Evolutionary conservation across 2,329 filamentous ascomycete species (phyloP), one percentile per base, ranked within the genome.

Genomic region (Byssochlamys sp.): DNA sequence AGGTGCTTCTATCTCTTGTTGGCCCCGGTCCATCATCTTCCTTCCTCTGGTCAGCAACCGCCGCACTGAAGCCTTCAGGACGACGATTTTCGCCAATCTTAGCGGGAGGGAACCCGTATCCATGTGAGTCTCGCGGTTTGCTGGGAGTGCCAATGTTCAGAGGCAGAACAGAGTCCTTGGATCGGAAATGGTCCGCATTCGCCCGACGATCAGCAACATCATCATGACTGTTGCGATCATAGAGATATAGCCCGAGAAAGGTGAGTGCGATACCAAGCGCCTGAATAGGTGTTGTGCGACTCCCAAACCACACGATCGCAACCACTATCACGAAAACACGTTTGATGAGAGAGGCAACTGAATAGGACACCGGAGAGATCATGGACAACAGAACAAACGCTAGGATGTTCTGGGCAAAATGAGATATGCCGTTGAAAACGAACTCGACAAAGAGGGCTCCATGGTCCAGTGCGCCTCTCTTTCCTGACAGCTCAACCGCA

Each of bases 321-420:
- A 96, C 88, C 59, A 94, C 84, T 66, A 99, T 96, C 67, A 99
- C 92, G 69, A 96, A 96, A 11, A 99, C 94, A 53, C 94, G 88
- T 77, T 99, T 99, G 74, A 99, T 94, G 60, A 99, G 79, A 57
- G 89, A 95, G 35, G 94, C 94, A 39, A 99, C 92, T 0, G 90
- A 96, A 77, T 99, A 99, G 0, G 94, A 97, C 39, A 99, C 94
- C 0, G 94, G 94, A 0, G 91, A 95, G 11, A 97, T 88, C 78
- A 96, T 88, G 56, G 91, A 96, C 5, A 99, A 79, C 4, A 99
- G 80, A 25, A 96, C 80, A 69, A 99, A 99, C 0, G 94, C 94
- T 56, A 99, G 82, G 55, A 99, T 95, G 69, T 95, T 96, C 69
- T 99, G 94, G 14, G 85, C 89, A 72, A 97, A 99, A 74, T 99